These are phyloP conservation scores for Cryptococcus sp. DNA, from an alignment of 1,284 basidiomycete species.

Conservation along the genomic window DNA sequence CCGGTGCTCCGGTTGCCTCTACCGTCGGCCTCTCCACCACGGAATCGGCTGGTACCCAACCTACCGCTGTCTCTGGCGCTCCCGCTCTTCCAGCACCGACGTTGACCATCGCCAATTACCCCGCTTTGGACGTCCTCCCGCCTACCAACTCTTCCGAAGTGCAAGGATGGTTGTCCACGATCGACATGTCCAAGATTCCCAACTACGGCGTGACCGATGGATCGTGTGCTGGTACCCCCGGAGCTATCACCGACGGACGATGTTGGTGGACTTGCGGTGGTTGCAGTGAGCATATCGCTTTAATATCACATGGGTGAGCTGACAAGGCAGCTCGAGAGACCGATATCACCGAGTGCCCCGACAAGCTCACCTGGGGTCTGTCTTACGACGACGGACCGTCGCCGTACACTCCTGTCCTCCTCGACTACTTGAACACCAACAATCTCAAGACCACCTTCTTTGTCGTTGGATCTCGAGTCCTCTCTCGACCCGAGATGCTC, in stretches of 20 bases:
- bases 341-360: slow-evolving; percentile 71
- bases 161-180: slow-evolving; percentile 63
- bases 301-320: slow-evolving; percentile 1
- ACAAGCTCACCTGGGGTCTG: slow-evolving; percentile 64
- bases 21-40: slow-evolving; percentile 51
- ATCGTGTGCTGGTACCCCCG: slow-evolving; percentile 57
- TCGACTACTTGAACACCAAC: slow-evolving; percentile 53
- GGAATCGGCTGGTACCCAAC: slow-evolving; percentile 34
- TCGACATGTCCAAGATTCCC: slow-evolving; percentile 35
- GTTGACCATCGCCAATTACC: slow-evolving; percentile 52
- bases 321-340: slow-evolving; percentile 51
- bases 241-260: slow-evolving; percentile 55
- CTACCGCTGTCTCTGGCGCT: slow-evolving; percentile 42
- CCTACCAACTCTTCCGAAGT: slow-evolving; percentile 64
- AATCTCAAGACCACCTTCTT: slow-evolving; percentile 80
- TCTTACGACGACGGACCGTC: slow-evolving; percentile 57
- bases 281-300: slow-evolving; percentile 50
- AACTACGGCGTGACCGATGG: slow-evolving; percentile 34
- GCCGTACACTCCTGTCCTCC: slow-evolving; percentile 62
- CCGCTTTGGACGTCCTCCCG: slow-evolving; percentile 61
- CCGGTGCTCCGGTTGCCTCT: slow-evolving; percentile 59
- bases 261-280: slow-evolving; percentile 89
- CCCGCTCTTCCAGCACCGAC: slow-evolving; percentile 43
- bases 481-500: slow-evolving; percentile 70
- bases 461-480: slow-evolving; percentile 81